Evolutionary conservation across 441 rosid genomes (phyloP), one percentile per base, ranked within the genome.

Genomic region (Biscutella laevigata): DNA sequence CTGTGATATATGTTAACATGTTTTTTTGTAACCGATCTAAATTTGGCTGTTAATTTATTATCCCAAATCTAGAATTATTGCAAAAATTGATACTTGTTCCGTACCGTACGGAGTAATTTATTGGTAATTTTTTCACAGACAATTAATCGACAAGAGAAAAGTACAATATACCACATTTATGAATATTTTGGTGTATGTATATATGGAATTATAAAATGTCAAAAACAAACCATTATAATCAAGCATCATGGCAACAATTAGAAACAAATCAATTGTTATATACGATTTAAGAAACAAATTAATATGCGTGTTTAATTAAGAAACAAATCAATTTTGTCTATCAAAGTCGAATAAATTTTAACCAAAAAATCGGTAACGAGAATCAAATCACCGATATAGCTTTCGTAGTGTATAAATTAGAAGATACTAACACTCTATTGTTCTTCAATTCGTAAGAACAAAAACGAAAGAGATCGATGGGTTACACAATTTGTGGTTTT

Each of bases 321-420:
- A 35, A 57, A 24, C 35, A 33, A 40, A 43, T 44, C 24, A 28
- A 10, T 47, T 19, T 30, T 40, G 8, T 38, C 10, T 6, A 45
- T 24, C 42, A n/a, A 13, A 20, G 48, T 37, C 19, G 15, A 34
- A 10, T 61, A 11, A 12, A 8, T 22, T 5, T 37, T 33, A 25
- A 33, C 29, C 16, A n/a, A 42, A 60, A 32, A 36, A 14, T n/a
- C 8, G 22, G 19, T 28, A 53, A 20, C 56, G 11, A 45, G 39
- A 38, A 64, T 64, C 62, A 55, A 16, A 37, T 52, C 57, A 47
- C 38, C 48, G 51, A 64, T 56, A 12, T 38, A 53, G 29, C 16
- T 34, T 19, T 48, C 33, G 26, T 20, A 8, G 26, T 30, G 16
- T 39, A 39, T 39, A 37, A 27, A 29, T 12, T 8, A 14, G 7